Evolutionary conservation across 2,329 filamentous ascomycete genomes (phyloP), one percentile per base, ranked within the genome.

Genomic region (Sarocladiaceae sp.): DNA sequence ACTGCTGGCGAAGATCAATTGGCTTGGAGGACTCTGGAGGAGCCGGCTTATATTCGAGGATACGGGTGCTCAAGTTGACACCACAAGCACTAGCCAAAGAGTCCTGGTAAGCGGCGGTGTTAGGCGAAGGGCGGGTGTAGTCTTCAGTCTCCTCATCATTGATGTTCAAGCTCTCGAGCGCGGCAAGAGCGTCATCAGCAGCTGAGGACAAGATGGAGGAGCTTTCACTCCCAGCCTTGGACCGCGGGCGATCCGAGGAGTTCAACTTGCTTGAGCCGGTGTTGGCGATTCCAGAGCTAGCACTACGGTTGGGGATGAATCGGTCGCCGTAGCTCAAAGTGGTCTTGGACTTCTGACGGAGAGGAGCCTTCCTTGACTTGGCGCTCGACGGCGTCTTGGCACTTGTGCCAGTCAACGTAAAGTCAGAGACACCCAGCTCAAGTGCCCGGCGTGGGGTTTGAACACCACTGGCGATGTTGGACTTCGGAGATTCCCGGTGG

Each of bases 21-120:
- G 93, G 93, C 76, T 95, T 96, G 26, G 90, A 95, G 6, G 93
- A 97, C 71, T 97, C 93, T 3, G 93, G 93, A n/a, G 93, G 80
- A 2, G 91, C 89, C 45, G 93, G 93, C 82, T 98, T 98, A 78
- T 96, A 98, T 48, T 93, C 87, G 43, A 98, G 84, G 56, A 98
- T 98, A 50, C 93, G 87, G 45, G 90, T 94, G 73, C 90, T 95
- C 50, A 95, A 78, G 60, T 82, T 91, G 50, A 98, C 88, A 46
- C 90, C 93, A 63, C 91, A 97, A 41, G 91, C 91, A 53, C 82
- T 83, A 35, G 91, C 90, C 35, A 97, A 73, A 3, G 89, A 91
- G 47, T 93, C 88, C 66, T 96, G 86, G 65, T 96, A 97, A 18
- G 91, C 91, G 44, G 88, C 81, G 2, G 87, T 83, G 65, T 93